These are phyloP conservation scores for Biscogniauxia sp. DNA, from an alignment of 2,329 filamentous ascomycete species.

Conservation along the genomic window DNA sequence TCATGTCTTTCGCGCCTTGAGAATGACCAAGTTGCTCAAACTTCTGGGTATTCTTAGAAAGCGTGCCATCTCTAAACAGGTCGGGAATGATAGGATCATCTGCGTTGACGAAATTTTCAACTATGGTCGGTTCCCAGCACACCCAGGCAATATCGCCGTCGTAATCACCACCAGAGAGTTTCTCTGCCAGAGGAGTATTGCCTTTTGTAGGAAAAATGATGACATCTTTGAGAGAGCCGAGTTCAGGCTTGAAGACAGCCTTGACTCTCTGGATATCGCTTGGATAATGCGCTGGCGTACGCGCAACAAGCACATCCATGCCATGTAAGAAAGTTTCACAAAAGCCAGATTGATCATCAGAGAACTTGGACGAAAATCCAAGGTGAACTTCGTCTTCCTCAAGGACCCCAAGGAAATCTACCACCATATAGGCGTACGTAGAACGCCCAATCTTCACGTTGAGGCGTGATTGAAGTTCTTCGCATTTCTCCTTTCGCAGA, in stretches of 20 bases:
- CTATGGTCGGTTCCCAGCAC: constrained; percentile 68
- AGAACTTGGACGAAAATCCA: constrained; percentile 64
- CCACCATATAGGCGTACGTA: constrained; percentile 63
- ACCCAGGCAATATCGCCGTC: constrained; percentile 79
- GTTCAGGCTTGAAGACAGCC: constrained; percentile 54
- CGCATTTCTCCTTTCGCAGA: constrained; percentile 51
- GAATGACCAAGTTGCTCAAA: constrained; percentile 43
- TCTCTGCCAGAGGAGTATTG: constrained; percentile 60
- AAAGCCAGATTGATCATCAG: constrained; percentile 50
- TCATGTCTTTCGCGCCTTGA: constrained; percentile 20
- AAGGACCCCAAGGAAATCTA: constrained; percentile 62
- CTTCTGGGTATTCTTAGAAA: constrained; percentile 47
- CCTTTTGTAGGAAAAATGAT: constrained; percentile 72
- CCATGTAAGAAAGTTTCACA: constrained; percentile 54
- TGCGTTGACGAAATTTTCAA: constrained; percentile 64
- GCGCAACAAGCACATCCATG: constrained; percentile 63
- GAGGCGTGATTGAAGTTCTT: constrained; percentile 52
- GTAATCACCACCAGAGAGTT: constrained; percentile 77
- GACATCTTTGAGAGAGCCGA: constrained; percentile 72
- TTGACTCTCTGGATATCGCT: constrained; percentile 72
- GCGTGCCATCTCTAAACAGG: constrained; percentile 45
- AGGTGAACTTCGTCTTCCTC: constrained; percentile 66
- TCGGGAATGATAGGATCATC: constrained; percentile 44
- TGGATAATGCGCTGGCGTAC: constrained; percentile 66
- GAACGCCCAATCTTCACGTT: constrained; percentile 62